Evolutionary conservation across 192 early-diverging fungal genomes (phyloP).

Genomic region (Umbelopsis sp.): DNA sequence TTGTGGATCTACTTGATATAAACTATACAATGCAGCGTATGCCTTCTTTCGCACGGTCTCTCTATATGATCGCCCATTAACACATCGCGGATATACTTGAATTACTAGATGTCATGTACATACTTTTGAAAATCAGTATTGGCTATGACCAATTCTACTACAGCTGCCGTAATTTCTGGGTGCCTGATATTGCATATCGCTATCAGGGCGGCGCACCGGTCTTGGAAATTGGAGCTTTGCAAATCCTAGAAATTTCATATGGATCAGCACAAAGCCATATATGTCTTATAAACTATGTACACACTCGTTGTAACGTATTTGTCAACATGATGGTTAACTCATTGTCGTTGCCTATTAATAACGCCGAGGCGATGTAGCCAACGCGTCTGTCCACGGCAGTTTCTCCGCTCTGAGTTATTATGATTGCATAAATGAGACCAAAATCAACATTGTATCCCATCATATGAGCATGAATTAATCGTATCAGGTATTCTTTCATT

Average conservation of each 20-base stretch:
- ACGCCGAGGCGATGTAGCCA: slow-evolving; percentile 53
- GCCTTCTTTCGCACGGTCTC: slow-evolving; percentile 57
- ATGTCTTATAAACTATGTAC: neutral
- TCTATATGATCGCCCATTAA: slow-evolving; percentile 18
- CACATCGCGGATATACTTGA: neutral
- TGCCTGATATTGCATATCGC: slow-evolving; percentile 52
- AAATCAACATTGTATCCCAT: slow-evolving; percentile 60
- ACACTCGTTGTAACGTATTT: slow-evolving; percentile 58
- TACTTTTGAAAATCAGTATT: slow-evolving; percentile 50
- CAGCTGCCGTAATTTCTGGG: slow-evolving; percentile 43
- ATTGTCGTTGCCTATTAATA: slow-evolving; percentile 51
- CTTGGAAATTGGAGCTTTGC: slow-evolving; percentile 53
- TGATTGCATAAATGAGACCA: slow-evolving; percentile 56
- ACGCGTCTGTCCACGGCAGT: slow-evolving; percentile 47
- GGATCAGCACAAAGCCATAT: slow-evolving; percentile 18
- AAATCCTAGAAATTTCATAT: slow-evolving; percentile 42
- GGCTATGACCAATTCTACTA: slow-evolving; percentile 43
- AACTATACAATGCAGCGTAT: slow-evolving; percentile 43
- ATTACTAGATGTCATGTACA: slow-evolving; percentile 1
- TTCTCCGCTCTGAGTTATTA: slow-evolving; percentile 57
- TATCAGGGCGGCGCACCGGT: slow-evolving; percentile 51
- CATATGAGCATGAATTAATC: slow-evolving; percentile 56
- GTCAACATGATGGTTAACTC: slow-evolving; percentile 58
- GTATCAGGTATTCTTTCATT: slow-evolving; percentile 57
- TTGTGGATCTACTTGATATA: slow-evolving; percentile 41